phyloP scores from a whole-genome alignment of 129 eudicot genomes.

The Flaveria trinervia region DNA sequence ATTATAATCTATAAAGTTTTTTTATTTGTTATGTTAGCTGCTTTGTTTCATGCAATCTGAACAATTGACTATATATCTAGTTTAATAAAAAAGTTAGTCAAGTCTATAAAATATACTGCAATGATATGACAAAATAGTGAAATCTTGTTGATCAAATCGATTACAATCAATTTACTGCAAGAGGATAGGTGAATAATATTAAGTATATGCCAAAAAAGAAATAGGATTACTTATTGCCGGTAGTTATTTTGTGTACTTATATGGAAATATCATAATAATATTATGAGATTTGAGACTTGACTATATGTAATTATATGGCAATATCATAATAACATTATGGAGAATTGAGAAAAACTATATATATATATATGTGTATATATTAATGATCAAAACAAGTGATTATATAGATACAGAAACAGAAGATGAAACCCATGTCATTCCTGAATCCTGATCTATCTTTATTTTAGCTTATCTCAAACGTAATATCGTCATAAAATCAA shows the following conservation, averaged over 20 bases:
- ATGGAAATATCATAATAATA: not conserved
- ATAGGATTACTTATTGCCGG: not conserved
- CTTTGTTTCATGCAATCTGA: no score
- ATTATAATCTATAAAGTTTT: not conserved
- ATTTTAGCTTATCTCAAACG: not conserved
- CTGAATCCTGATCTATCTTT: not conserved
- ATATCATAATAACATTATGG: not conserved
- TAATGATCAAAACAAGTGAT: slow-evolving; percentile 3
- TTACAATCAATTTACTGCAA: not conserved
- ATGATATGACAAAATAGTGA: not conserved
- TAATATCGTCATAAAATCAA: not conserved
- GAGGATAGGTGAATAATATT: not conserved
- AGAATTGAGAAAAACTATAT: not conserved
- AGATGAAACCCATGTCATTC: not conserved
- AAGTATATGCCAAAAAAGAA: not conserved
- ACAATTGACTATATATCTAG: no score
- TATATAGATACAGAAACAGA: not conserved
- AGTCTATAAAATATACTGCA: no score
- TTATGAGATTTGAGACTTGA: no score
- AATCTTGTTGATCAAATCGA: not conserved
- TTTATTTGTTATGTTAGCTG: no score
- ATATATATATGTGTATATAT: not conserved
- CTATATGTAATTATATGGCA: not conserved
- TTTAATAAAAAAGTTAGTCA: no score
- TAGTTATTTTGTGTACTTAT: not conserved